Conservation (phyloP, 352 stramenopile species). For the Globisporangium parvum region DNA sequence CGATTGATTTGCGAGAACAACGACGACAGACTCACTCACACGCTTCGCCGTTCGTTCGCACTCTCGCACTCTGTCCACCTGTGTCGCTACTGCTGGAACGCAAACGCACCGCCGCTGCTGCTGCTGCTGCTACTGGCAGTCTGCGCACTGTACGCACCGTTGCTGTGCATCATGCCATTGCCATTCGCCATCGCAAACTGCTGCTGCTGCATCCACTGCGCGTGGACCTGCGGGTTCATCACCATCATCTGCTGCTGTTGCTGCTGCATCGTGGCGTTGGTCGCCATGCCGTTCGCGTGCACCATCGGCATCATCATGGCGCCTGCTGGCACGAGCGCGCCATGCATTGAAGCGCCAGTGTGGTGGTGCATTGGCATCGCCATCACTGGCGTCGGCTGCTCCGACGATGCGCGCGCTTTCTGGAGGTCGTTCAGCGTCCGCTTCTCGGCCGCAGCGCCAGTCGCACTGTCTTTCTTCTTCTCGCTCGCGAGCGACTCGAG, state of each 20-base stretch:
- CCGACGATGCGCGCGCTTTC: slow-evolving; percentile 26
- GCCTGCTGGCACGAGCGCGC: slow-evolving; percentile 13
- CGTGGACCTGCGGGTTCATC: slow-evolving; percentile 5
- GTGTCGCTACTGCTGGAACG: neutral
- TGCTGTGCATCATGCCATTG: slow-evolving; percentile 11
- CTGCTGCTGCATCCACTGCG: slow-evolving; percentile 8
- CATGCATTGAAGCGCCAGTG: neutral
- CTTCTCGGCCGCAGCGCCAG: slow-evolving; percentile 21
- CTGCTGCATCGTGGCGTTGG: slow-evolving; percentile 2
- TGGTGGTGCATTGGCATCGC: slow-evolving; percentile 12
- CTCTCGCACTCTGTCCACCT: neutral
- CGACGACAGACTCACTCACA: neutral
- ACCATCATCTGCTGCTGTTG: slow-evolving; percentile 31
- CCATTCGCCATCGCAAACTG: slow-evolving; percentile 8
- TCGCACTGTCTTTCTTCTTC: slow-evolving; percentile 31
- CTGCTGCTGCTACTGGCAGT: slow-evolving; percentile 1
- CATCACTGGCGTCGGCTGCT: slow-evolving; percentile 36
- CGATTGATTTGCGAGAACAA: slow-evolving; percentile 10
- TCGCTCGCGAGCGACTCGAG: slow-evolving; percentile 46
- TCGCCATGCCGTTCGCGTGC: slow-evolving; percentile 17
- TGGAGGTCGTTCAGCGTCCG: slow-evolving; percentile 59
- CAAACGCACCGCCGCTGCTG: slow-evolving; percentile 1
- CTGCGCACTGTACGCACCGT: slow-evolving; percentile 5
- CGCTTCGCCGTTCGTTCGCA: neutral
- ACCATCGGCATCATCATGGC: slow-evolving; percentile 38